phyloP scores from a whole-genome alignment of 768 basidiomycete species.

The Cantharellus anzutake region DNA sequence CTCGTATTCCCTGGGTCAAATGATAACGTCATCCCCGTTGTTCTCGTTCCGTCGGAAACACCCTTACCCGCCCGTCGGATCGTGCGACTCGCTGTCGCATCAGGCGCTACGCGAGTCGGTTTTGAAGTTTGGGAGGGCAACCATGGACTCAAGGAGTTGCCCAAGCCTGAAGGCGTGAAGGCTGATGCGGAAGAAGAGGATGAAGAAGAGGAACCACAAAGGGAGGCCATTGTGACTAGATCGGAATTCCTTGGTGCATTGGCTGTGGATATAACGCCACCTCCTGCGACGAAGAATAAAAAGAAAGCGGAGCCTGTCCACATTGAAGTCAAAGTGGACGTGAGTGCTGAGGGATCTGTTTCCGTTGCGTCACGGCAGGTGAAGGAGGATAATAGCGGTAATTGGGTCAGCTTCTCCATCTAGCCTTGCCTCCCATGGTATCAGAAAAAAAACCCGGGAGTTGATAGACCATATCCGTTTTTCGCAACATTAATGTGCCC shows the following conservation, averaged over 20 bases:
- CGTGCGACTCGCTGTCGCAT: constrained; percentile 10
- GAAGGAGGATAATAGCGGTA: background rate
- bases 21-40: constrained; percentile 6
- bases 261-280: background rate
- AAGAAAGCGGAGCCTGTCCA: background rate
- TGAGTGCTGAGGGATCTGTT: background rate
- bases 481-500: no score
- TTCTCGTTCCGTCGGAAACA: constrained; percentile 10
- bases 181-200: constrained; percentile 11
- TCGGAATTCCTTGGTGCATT: constrained; percentile 2
- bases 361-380: background rate
- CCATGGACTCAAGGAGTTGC: constrained; percentile 1
- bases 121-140: constrained; percentile 14
- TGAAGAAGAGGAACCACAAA: constrained; percentile 9
- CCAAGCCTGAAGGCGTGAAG: constrained; percentile 4
- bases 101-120: constrained; percentile 8
- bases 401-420: background rate
- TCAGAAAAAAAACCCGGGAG: no score
- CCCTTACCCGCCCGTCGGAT: constrained; percentile 11
- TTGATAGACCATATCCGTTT: no score
- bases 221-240: background rate
- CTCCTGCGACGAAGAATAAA: background rate
- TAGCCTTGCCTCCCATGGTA: no score
- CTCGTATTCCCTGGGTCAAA: constrained; percentile 8
- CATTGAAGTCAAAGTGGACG: background rate